phyloP scores from a whole-genome alignment of 2,329 filamentous ascomycete species.

The Colletotrichum liriopes region DNA sequence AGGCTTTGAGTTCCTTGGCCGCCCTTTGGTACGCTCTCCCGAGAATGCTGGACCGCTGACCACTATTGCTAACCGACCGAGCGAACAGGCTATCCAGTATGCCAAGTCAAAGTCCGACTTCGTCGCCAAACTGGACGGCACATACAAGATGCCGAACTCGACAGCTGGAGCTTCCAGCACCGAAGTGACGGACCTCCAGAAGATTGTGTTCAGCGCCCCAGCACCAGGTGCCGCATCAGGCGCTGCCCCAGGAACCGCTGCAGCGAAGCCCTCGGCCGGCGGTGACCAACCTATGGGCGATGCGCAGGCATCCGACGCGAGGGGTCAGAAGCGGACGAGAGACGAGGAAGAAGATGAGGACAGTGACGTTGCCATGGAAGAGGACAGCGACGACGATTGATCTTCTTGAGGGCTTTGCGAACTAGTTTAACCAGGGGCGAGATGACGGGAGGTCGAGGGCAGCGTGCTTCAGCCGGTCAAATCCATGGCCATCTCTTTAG shows the following conservation, averaged over 20 bases:
- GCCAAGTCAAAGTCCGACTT: conserved; percentile 91
- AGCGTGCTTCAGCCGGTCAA: conserved; percentile 30
- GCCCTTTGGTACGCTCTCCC: conserved; percentile 78
- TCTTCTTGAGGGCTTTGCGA: conserved; percentile 15
- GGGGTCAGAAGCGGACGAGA: conserved; percentile 79
- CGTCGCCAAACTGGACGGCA: conserved; percentile 92
- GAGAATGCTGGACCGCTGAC: neutral
- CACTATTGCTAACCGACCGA: conserved; percentile 16
- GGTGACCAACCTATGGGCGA: conserved; percentile 66
- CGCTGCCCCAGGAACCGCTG: conserved; percentile 53
- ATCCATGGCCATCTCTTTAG: conserved; percentile 73
- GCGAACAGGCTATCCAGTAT: conserved; percentile 85
- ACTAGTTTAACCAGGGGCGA: conserved; percentile 22
- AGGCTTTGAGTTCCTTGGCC: conserved; percentile 88
- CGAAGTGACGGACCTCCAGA: conserved; percentile 81
- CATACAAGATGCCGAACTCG: conserved; percentile 79
- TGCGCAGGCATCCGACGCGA: conserved; percentile 67
- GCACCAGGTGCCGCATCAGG: conserved; percentile 63
- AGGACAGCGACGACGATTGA: conserved; percentile 81
- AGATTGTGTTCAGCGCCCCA: conserved; percentile 84
- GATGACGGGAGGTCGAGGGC: conserved; percentile 20
- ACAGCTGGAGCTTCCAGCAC: conserved; percentile 64
- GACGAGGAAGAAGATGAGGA: conserved; percentile 79
- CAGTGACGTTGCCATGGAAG: conserved; percentile 79
- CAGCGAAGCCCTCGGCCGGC: conserved; percentile 64